Conservation (phyloP, 768 basidiomycete genomes). For the Suillus variegatus region DNA sequence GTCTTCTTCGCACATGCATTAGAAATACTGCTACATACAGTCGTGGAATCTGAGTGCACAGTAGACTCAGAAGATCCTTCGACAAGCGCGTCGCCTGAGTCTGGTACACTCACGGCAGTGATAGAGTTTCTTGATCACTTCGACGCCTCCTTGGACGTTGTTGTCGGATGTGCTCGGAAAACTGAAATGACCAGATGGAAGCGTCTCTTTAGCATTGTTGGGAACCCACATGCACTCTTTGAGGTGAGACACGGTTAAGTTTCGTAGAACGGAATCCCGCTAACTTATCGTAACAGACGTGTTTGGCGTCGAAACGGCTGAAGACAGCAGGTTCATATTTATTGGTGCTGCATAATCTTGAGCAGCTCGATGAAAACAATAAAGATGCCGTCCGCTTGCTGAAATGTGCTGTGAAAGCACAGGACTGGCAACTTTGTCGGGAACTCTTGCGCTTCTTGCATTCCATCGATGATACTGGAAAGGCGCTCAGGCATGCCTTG, state of each 20-base stretch:
- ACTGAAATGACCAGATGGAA: conserved; percentile 93
- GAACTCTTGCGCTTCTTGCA: conserved; percentile 92
- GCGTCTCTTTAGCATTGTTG: conserved; percentile 85
- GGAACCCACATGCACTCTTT: conserved; percentile 87
- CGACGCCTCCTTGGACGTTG: conserved; percentile 86
- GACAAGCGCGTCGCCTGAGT: conserved; percentile 3
- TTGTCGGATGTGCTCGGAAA: conserved; percentile 95
- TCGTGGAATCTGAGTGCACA: conserved; percentile 80
- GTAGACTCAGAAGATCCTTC: conserved; percentile 33
- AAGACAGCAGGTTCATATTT: conserved; percentile 93
- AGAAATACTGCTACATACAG: conserved; percentile 91
- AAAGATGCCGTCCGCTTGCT: conserved; percentile 82
- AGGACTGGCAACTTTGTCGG: conserved; percentile 89
- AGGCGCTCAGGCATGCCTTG: conserved; percentile 63
- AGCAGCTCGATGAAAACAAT: conserved; percentile 78
- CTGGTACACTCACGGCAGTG: conserved; percentile 56
- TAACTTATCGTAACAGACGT: conserved; percentile 51
- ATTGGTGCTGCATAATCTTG: conserved; percentile 90
- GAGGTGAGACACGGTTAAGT: conserved; percentile 58
- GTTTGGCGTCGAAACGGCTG: conserved; percentile 68
- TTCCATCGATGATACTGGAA: conserved; percentile 87
- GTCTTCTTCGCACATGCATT: conserved; percentile 93
- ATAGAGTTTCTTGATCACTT: conserved; percentile 96
- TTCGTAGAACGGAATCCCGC: background rate
- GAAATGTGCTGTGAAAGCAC: conserved; percentile 67